Evolutionary conservation across 768 basidiomycete genomes (phyloP).

Genomic region (Pleurotus djamor): DNA sequence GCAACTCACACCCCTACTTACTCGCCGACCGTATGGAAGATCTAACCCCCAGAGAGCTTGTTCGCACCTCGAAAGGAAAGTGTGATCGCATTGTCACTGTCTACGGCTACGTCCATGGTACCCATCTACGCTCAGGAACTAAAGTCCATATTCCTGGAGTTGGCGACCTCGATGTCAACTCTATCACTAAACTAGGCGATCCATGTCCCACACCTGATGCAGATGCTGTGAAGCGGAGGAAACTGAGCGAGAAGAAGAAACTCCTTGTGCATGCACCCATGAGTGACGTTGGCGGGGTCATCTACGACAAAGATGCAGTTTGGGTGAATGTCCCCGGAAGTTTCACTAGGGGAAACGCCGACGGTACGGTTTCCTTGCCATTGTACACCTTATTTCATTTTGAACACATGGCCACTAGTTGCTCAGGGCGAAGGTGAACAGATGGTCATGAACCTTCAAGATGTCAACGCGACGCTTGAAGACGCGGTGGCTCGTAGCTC

Average conservation of each 20-base stretch:
- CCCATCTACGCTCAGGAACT: conserved; percentile 71
- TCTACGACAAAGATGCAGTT: conserved; percentile 98
- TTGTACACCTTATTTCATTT: neutral
- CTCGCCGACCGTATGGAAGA: conserved; percentile 95
- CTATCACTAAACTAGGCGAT: conserved; percentile 78
- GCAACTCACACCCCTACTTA: conserved; percentile 93
- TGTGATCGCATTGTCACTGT: conserved; percentile 92
- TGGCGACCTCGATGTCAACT: conserved; percentile 81
- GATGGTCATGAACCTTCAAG: conserved; percentile 98
- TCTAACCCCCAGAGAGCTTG: conserved; percentile 82
- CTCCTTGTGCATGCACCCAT: conserved; percentile 93
- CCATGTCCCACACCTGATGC: conserved; percentile 93
- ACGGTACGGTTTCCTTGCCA: conserved; percentile 39
- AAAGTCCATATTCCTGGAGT: conserved; percentile 94
- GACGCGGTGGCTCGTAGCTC: conserved; percentile 79
- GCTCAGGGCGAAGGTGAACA: conserved; percentile 91
- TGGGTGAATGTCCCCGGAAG: conserved; percentile 97
- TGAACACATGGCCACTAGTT: conserved; percentile 33
- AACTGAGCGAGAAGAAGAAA: conserved; percentile 94
- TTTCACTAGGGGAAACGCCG: conserved; percentile 76
- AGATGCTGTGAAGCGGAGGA: conserved; percentile 88
- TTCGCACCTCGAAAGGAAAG: conserved; percentile 79
- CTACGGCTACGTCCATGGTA: conserved; percentile 94
- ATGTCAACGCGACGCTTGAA: conserved; percentile 77
- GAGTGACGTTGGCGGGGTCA: conserved; percentile 96